Conservation (phyloP, 1,284 basidiomycete genomes). For the Trichosporon ovoides region DNA sequence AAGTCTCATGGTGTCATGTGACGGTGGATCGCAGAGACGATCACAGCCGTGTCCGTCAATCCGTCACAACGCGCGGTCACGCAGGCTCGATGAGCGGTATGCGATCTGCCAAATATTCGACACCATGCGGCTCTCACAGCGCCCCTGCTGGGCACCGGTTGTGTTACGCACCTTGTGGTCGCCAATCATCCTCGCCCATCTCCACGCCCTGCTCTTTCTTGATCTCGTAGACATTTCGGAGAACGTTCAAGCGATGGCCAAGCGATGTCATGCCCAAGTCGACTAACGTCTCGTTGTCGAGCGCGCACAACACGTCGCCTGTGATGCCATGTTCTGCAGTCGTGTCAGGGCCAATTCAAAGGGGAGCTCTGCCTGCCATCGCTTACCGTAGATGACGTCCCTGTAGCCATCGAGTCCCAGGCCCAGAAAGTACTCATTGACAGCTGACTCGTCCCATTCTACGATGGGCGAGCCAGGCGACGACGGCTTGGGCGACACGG, state of each 20-base stretch:
- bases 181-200: constrained; percentile 77
- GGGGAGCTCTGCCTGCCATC: not conserved
- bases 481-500: constrained; percentile 16
- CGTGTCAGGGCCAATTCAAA: not conserved
- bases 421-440: constrained; percentile 65
- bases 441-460: constrained; percentile 77
- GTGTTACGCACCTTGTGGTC: constrained; percentile 78
- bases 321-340: constrained; percentile 76
- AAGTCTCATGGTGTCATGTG: not conserved
- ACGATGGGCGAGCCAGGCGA: constrained; percentile 39
- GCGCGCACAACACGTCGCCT: constrained; percentile 75
- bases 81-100: not conserved
- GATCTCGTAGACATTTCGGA: constrained; percentile 81
- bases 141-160: not conserved
- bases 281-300: constrained; percentile 75
- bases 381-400: constrained; percentile 50
- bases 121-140: not conserved
- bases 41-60: not conserved
- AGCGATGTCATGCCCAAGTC: constrained; percentile 76
- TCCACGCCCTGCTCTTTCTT: constrained; percentile 79
- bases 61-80: not conserved
- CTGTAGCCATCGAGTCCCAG: constrained; percentile 79
- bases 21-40: not conserved
- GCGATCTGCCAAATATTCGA: not conserved
- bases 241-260: constrained; percentile 78